Evolutionary conservation across 2,329 filamentous ascomycete species (phyloP).

Genomic region (Ceratocystis harringtonii): DNA sequence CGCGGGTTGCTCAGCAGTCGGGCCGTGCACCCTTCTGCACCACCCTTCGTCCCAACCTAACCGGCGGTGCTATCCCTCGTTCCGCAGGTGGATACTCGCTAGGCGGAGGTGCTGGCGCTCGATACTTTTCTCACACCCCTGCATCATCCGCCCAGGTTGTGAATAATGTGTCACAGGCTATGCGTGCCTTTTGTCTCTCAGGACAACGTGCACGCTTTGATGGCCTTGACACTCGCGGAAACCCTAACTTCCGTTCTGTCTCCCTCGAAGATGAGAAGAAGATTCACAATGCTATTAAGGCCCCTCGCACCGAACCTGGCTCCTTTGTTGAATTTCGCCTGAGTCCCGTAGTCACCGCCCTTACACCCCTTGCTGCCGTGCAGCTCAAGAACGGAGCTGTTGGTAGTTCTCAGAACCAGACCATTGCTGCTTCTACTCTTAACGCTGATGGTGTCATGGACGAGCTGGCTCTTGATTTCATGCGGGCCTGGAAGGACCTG

Average conservation of each 20-base stretch:
- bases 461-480: conserved; percentile 74
- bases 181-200: conserved; percentile 83
- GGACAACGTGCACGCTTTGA: conserved; percentile 82
- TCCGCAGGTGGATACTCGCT: conserved; percentile 79
- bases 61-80: conserved; percentile 68
- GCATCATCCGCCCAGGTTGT: conserved; percentile 78
- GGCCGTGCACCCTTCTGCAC: conserved; percentile 74
- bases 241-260: conserved; percentile 67
- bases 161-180: conserved; percentile 85
- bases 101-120: conserved; percentile 38
- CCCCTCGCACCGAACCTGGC: conserved; percentile 52
- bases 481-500: conserved; percentile 70
- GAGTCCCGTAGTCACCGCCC: conserved; percentile 76
- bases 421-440: conserved; percentile 42
- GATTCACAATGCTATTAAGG: conserved; percentile 10
- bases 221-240: conserved; percentile 55
- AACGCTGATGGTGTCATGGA: conserved; percentile 76
- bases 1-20: conserved; percentile 27
- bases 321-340: conserved; percentile 80
- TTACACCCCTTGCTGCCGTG: conserved; percentile 52
- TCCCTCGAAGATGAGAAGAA: conserved; percentile 49
- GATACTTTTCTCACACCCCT: conserved; percentile 83
- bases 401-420: conserved; percentile 18
- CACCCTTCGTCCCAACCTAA: conserved; percentile 79
- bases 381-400: conserved; percentile 27